phyloP scores from a whole-genome alignment of 1,284 basidiomycete genomes.

The Boletus chippewaensis region DNA sequence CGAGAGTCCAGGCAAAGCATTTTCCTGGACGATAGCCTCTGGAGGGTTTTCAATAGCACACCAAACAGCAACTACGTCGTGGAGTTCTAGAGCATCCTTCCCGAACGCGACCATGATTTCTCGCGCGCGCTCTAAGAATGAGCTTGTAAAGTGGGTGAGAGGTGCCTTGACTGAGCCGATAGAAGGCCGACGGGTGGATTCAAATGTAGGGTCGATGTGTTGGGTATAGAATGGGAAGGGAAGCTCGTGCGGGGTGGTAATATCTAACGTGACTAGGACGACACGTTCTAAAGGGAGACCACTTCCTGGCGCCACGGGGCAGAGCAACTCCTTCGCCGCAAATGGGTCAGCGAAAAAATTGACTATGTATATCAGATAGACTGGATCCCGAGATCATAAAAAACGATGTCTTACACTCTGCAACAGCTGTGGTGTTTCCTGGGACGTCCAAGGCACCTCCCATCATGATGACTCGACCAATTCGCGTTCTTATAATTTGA shows the following conservation, averaged over 20 bases:
- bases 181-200: slow-evolving; percentile 43
- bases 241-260: slow-evolving; percentile 74
- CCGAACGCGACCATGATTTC: slow-evolving; percentile 65
- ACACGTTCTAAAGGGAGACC: slow-evolving; percentile 60
- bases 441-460: slow-evolving; percentile 95
- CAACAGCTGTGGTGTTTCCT: slow-evolving; percentile 79
- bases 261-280: slow-evolving; percentile 71
- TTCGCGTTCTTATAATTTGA: slow-evolving; percentile 48
- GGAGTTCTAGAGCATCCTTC: slow-evolving; percentile 82
- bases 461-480: slow-evolving; percentile 82
- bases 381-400: background rate
- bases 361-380: slow-evolving; percentile 42
- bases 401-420: slow-evolving; percentile 57
- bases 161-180: slow-evolving; percentile 41
- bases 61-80: slow-evolving; percentile 80
- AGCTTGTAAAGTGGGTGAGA: slow-evolving; percentile 69
- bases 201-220: slow-evolving; percentile 51
- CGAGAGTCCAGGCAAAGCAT: slow-evolving; percentile 29
- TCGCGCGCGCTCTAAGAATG: slow-evolving; percentile 70
- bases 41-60: slow-evolving; percentile 67
- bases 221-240: slow-evolving; percentile 59
- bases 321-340: slow-evolving; percentile 65
- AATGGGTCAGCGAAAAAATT: slow-evolving; percentile 94
- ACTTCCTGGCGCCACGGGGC: slow-evolving; percentile 32
- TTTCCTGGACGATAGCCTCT: slow-evolving; percentile 21